Base-by-base conservation (phyloP, 2,329 filamentous ascomycete genomes). In the Apiospora phragmitis region DNA sequence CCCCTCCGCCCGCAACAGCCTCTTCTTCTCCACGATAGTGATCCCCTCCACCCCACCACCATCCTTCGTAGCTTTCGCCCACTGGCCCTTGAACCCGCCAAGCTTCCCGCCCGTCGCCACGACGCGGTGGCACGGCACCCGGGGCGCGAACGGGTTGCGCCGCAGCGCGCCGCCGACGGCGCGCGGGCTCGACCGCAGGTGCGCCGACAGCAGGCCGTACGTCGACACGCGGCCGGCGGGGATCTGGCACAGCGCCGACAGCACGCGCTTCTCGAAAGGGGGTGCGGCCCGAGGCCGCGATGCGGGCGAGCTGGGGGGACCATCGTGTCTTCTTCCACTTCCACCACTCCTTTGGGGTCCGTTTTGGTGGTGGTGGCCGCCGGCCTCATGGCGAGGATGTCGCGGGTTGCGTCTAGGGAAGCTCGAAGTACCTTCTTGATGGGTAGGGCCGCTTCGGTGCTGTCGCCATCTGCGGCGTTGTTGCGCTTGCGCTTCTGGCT, bases 141-240 rank as follows among this genome's bases (percentile, higher is more conserved):
- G 87, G 0, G 94, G 94, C 18, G 94, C 94, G 76, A 95, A 97
- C 0, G 94, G 94, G 78, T 97, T 97, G 12, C 87, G 84, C 24
- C 92, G 88, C 77, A 97, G 85, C 4, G 79, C 74, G 62, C 82
- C 80, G n/a, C 82, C 77, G 0, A 80, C 76, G 7, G 84, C 77
- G 7, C 85, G 78, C 16, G 81, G 80, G 41, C 80, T 82, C 35
- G 83, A 81, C 29, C 74, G 80, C 66, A 82, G 81, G 21, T 82
- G 79, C 9, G 81, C 85, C 0, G 94, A 90, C 69, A 97, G 84
- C 1, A 91, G 85, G 3, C 88, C 91, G 81, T 97, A 97, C 0
- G 94, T 95, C 0, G 92, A 94, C 77, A 94, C 92, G 69, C 85
- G 85, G 42, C 94, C 94, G 21, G 83, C 80, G 0, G 94, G 94